Evolutionary conservation across 1,284 basidiomycete genomes (phyloP).

Genomic region (Pyrrhoderma lamaoense): DNA sequence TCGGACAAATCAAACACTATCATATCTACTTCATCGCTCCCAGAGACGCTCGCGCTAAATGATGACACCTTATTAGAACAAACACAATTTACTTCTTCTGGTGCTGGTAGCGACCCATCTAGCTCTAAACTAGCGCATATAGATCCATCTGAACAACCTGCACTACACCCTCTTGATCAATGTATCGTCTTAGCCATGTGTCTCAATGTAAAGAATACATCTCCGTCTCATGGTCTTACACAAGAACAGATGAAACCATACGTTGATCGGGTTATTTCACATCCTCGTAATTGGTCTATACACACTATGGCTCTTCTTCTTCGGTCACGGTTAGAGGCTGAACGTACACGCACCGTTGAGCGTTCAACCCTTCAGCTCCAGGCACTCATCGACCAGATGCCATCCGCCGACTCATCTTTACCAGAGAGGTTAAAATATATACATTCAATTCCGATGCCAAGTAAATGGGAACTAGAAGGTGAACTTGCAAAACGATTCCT

Average conservation of each 20-base stretch:
- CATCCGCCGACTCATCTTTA: slow-evolving; percentile 66
- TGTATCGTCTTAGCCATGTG: slow-evolving; percentile 84
- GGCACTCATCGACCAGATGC: slow-evolving; percentile 92
- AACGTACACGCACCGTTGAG: slow-evolving; percentile 85
- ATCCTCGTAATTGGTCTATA: slow-evolving; percentile 88
- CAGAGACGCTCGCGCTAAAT: slow-evolving; percentile 80
- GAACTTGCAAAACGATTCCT: slow-evolving; percentile 82
- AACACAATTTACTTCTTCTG: slow-evolving; percentile 80
- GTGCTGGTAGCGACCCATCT: slow-evolving; percentile 31
- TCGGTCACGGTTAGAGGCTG: slow-evolving; percentile 80
- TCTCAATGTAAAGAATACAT: slow-evolving; percentile 83
- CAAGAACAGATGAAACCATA: slow-evolving; percentile 88
- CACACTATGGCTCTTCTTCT: slow-evolving; percentile 92
- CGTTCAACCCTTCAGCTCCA: slow-evolving; percentile 85
- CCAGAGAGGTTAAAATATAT: slow-evolving; percentile 74
- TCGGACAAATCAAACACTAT: slow-evolving; percentile 20
- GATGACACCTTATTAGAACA: slow-evolving; percentile 96
- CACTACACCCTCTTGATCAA: slow-evolving; percentile 87
- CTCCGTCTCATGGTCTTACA: slow-evolving; percentile 82
- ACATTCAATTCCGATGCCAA: slow-evolving; percentile 74
- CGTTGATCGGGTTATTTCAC: slow-evolving; percentile 76
- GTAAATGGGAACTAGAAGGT: slow-evolving; percentile 85
- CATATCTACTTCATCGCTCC: slow-evolving; percentile 36
- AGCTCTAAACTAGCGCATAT: slow-evolving; percentile 51
- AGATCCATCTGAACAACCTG: slow-evolving; percentile 78